Percentiles rank a stretch among this genome's conserved stretches.
phyloP scores from a whole-genome alignment of 257 asterid genomes.

The Mitragyna speciosa region DNA sequence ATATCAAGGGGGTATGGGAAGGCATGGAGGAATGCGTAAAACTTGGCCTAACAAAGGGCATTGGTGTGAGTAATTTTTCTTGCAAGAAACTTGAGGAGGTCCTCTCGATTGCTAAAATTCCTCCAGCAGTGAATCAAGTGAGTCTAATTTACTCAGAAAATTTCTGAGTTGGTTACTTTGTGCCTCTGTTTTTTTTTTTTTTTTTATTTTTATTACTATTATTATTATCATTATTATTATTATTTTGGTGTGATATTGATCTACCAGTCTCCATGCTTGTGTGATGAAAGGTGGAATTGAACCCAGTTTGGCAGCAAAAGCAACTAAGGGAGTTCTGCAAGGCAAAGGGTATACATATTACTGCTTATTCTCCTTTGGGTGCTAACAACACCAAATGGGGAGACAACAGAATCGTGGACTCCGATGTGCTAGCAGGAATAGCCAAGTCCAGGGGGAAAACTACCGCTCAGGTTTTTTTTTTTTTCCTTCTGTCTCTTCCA shows the following conservation, averaged over 20 bases:
- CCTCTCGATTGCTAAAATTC: constrained; percentile 46
- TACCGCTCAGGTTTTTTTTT: constrained; percentile 46
- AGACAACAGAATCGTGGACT: constrained; percentile 45
- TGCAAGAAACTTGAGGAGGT: constrained; percentile 34
- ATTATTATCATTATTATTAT: too few relatives aligned
- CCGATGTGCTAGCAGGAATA: constrained; percentile 37
- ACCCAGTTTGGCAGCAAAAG: constrained; percentile 57
- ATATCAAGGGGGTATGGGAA: constrained; percentile 59
- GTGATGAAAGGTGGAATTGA: constrained; percentile 51
- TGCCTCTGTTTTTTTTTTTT: too few relatives aligned
- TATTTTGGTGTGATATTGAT: neutral
- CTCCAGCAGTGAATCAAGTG: constrained; percentile 64
- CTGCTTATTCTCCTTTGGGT: constrained; percentile 66
- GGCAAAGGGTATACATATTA: constrained; percentile 45
- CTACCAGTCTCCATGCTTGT: neutral
- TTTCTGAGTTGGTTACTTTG: too few relatives aligned
- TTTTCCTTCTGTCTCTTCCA: neutral
- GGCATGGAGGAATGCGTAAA: constrained; percentile 63
- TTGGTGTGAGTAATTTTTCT: constrained; percentile 71
- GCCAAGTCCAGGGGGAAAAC: constrained; percentile 47
- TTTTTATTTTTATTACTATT: too few relatives aligned
- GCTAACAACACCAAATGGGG: constrained; percentile 66
- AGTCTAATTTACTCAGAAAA: neutral
- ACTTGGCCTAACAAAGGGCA: constrained; percentile 60
- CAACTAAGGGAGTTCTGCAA: constrained; percentile 46